Base-by-base conservation (phyloP, 805 yeast species). In the Diddensiella santjacobensis region DNA sequence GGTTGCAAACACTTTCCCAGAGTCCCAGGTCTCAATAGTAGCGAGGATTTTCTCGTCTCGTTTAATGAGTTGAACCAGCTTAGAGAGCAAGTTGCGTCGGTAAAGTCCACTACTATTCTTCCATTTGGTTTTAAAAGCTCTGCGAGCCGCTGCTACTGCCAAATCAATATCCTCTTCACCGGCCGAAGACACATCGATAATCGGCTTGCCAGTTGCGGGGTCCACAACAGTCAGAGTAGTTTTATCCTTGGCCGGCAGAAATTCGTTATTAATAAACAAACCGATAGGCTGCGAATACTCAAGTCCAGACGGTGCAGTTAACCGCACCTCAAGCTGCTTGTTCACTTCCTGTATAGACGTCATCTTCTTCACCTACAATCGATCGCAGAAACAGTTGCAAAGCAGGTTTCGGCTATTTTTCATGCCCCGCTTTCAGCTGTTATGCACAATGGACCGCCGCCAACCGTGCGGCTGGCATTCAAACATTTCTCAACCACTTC, bases 121-220 rank as follows among this genome's bases (percentile, higher is more conserved):
- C 95, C 96, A 88, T 43, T 71, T 72, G 39, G 75, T 68, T 41
- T 82, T 72, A 73, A 83, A 87, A 8, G 96, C 96, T 36, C 71
- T 72, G 54, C 77, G 72, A 40, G 97, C 97, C 31, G 95, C 95
- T 22, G 79, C 77, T 29, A 91, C 96, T 15, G 98, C 98, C 50
- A 68, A 58, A 56, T 89, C 90, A 33, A 89, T 83, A 66, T 89
- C 96, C 45, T 77, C 91, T 45, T 71, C 83, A 50, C 78, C 73
- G 41, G 90, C 96, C 63, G 83, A 90, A 64, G 84, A 81, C 44
- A 86, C 80, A 44, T 75, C 75, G 45, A 83, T 73, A 55, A 87
- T 78, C 50, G 71, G 75, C 63, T 84, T 83, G 67, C 85, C 93
- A 37, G 90, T 84, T 17, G 87, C 72, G 22, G 95, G 93, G 63